Evolutionary conservation across 768 basidiomycete genomes (phyloP).

Genomic region (Boletus rufocinnamomeus): DNA sequence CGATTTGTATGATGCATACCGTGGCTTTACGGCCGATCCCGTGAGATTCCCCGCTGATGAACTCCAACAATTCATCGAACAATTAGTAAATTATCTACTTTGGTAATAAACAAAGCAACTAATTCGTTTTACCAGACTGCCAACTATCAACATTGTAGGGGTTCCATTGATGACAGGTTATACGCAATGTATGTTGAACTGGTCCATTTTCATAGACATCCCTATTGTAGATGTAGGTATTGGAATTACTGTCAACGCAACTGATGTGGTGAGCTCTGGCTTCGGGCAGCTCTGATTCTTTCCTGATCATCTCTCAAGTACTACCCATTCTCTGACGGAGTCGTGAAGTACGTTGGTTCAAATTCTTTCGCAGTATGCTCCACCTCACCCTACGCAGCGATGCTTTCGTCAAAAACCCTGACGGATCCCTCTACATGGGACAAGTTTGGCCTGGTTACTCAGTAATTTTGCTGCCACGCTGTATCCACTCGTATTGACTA

Average conservation of each 20-base stretch:
- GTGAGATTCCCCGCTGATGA: constrained; percentile 59
- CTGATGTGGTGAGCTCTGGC: constrained; percentile 55
- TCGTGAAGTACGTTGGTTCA: constrained; percentile 46
- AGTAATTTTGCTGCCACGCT: constrained; percentile 33
- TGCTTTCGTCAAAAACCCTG: constrained; percentile 74
- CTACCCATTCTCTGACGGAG: constrained; percentile 63
- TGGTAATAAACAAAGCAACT: background rate
- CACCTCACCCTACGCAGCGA: constrained; percentile 41
- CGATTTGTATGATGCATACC: constrained; percentile 66
- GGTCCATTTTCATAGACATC: constrained; percentile 46
- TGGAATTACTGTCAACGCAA: constrained; percentile 54
- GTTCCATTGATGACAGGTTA: background rate
- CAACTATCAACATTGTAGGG: constrained; percentile 35
- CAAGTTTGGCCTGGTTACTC: constrained; percentile 80
- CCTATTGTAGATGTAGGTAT: constrained; percentile 72
- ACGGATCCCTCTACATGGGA: constrained; percentile 71
- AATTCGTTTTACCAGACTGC: constrained; percentile 18
- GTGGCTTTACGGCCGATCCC: constrained; percentile 72
- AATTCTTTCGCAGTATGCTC: background rate
- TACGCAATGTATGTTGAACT: background rate
- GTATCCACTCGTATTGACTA: background rate
- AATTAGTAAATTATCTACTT: constrained; percentile 47
- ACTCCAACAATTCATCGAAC: constrained; percentile 52
- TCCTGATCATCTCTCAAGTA: constrained; percentile 46
- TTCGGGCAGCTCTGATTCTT: background rate